Evolutionary conservation across 2,329 filamentous ascomycete species (phyloP).

Genomic region (Fusarium temperatum): DNA sequence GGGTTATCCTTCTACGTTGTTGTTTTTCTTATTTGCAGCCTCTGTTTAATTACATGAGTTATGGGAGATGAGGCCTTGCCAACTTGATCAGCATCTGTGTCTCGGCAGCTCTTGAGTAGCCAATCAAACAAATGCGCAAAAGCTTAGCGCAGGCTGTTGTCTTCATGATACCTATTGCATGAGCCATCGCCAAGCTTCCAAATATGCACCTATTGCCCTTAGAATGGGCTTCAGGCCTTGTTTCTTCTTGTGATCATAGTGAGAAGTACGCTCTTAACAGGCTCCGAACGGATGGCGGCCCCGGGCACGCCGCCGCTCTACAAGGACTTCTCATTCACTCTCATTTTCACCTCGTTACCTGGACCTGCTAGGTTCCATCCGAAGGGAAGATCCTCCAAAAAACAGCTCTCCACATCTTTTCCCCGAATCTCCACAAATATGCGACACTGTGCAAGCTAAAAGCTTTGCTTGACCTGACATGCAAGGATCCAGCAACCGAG

Average conservation of each 20-base stretch:
- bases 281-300: not conserved
- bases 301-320: not conserved
- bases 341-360: not conserved
- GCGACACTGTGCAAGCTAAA: conserved; percentile 23
- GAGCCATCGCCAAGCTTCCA: not conserved
- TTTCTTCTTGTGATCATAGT: not conserved
- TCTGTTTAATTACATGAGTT: conserved; percentile 24
- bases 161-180: not conserved
- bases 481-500: conserved; percentile 17
- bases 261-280: not conserved
- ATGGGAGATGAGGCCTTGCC: conserved; percentile 14
- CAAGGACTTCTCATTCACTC: not conserved
- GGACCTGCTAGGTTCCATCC: conserved; percentile 18
- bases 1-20: not conserved
- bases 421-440: conserved; percentile 19
- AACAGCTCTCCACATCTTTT: conserved; percentile 20
- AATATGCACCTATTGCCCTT: not conserved
- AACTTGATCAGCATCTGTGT: conserved; percentile 15
- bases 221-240: not conserved
- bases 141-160: conserved; percentile 1
- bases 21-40: not conserved
- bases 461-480: conserved; percentile 15
- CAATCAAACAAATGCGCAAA: conserved; percentile 21
- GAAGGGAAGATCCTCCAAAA: conserved; percentile 12
- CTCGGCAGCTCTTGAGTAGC: not conserved